Evolutionary conservation across 495 filamentous ascomycete genomes (phyloP).

Genomic region (Daldinia childiae): DNA sequence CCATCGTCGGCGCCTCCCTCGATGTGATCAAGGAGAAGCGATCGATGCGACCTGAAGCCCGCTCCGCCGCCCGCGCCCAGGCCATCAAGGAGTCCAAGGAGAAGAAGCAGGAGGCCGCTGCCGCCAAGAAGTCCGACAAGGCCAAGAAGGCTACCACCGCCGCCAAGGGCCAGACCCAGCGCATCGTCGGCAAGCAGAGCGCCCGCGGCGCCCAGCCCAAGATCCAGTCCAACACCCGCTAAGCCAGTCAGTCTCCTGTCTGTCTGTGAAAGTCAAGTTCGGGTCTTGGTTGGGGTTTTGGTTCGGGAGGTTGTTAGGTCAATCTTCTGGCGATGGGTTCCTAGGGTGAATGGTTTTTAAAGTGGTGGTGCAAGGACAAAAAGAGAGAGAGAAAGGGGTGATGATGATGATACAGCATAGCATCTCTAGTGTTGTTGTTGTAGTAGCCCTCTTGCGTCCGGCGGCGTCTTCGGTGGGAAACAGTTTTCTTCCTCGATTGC

Average conservation of each 20-base stretch:
- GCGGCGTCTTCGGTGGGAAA: conserved; percentile 50
- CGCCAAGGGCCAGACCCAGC: conserved; percentile 77
- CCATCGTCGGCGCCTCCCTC: conserved; percentile 98
- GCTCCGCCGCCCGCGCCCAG: conserved; percentile 84
- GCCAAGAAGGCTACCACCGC: conserved; percentile 84
- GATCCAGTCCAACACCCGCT: conserved; percentile 88
- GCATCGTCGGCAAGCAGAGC: conserved; percentile 94
- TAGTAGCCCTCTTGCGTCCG: conserved; percentile 36
- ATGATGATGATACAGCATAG: conserved; percentile 30
- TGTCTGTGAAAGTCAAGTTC: background rate
- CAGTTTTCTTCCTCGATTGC: conserved; percentile 43
- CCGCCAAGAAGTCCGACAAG: conserved; percentile 99
- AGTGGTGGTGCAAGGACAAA: conserved; percentile 9
- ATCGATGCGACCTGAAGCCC: conserved; percentile 89
- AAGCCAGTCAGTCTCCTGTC: conserved; percentile 49
- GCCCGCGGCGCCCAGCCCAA: conserved; percentile 90
- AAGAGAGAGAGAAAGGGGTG: conserved; percentile 23
- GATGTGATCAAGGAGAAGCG: conserved; percentile 99
- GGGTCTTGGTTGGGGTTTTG: conserved; percentile 1
- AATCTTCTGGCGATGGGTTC: conserved; percentile 5
- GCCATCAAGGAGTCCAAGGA: conserved; percentile 98
- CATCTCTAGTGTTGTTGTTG: conserved; percentile 11
- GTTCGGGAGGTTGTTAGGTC: conserved; percentile 7
- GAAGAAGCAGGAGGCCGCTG: conserved; percentile 87
- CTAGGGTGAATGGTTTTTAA: background rate